Conservation (phyloP, 2,329 filamentous ascomycete genomes). For the Scedosporium dehoogii region DNA sequence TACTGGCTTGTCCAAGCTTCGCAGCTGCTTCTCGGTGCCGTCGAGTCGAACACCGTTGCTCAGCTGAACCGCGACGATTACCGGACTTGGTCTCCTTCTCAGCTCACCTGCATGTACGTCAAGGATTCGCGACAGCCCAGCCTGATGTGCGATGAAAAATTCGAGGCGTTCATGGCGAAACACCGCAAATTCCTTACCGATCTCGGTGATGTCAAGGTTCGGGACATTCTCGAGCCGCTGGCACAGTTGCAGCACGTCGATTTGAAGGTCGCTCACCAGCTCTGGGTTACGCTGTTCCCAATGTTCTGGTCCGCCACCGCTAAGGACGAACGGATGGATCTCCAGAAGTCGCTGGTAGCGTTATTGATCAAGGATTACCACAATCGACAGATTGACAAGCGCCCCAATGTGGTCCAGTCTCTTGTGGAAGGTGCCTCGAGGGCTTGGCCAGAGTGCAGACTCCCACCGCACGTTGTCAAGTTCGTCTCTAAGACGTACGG, state of each 20-base stretch:
- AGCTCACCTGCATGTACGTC: constrained; percentile 62
- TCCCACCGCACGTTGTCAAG: constrained; percentile 93
- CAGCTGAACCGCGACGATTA: constrained; percentile 81
- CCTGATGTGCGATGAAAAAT: constrained; percentile 70
- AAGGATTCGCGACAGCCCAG: constrained; percentile 56
- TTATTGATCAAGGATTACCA: constrained; percentile 94
- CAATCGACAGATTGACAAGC: constrained; percentile 83
- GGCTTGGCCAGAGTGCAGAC: constrained; percentile 77
- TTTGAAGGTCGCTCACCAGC: constrained; percentile 66
- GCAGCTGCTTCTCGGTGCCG: constrained; percentile 80
- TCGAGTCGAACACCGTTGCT: constrained; percentile 73
- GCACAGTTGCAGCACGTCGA: constrained; percentile 89
- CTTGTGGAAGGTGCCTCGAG: constrained; percentile 80
- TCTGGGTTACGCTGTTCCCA: constrained; percentile 88
- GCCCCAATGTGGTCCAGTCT: constrained; percentile 91
- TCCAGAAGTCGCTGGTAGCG: constrained; percentile 84
- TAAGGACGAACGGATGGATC: constrained; percentile 78
- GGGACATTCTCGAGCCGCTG: constrained; percentile 83
- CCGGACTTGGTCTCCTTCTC: constrained; percentile 62
- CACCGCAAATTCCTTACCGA: constrained; percentile 80
- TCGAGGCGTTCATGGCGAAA: constrained; percentile 66
- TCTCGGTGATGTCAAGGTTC: constrained; percentile 74
- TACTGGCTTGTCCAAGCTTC: constrained; percentile 97
- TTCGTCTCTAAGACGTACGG: constrained; percentile 91
- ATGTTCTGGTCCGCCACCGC: constrained; percentile 86